Percentiles rank a stretch among this genome's conserved stretches.
These are phyloP conservation scores for Apiospora phragmitis DNA, from an alignment of 2,329 filamentous ascomycete genomes.

Conservation along the genomic window DNA sequence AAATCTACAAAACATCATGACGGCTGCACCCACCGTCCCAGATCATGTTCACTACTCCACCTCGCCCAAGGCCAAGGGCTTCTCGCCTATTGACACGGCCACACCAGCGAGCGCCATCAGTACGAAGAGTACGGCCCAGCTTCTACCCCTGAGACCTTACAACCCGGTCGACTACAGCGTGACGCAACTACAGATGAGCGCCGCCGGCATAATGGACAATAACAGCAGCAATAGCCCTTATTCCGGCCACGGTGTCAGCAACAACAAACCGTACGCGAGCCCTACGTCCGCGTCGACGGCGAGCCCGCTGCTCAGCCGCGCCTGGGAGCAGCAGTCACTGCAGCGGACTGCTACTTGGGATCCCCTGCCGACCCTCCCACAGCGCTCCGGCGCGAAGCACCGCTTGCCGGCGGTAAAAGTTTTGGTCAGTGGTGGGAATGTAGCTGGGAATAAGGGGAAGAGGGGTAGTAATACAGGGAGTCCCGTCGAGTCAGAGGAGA, in stretches of 20 bases:
- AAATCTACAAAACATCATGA: constrained; percentile 27
- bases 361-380: not conserved
- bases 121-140: constrained; percentile 30
- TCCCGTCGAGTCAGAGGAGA: constrained; percentile 30
- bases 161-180: constrained; percentile 32
- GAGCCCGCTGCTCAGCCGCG: constrained; percentile 29
- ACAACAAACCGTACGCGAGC: constrained; percentile 21
- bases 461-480: constrained; percentile 27
- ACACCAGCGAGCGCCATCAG: constrained; percentile 31
- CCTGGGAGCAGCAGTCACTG: constrained; percentile 26
- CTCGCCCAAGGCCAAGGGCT: constrained; percentile 30
- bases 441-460: constrained; percentile 22
- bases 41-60: constrained; percentile 31
- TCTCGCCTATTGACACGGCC: constrained; percentile 27
- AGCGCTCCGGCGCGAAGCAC: not conserved
- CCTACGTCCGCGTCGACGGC: constrained; percentile 30
- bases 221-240: not conserved
- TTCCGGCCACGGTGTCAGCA: not conserved
- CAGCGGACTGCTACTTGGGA: not conserved
- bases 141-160: constrained; percentile 31
- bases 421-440: constrained; percentile 11
- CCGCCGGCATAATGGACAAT: not conserved
- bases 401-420: not conserved
- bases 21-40: constrained; percentile 26
- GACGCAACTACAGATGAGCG: constrained; percentile 17